phyloP scores from a whole-genome alignment of 768 basidiomycete genomes.

The Mycena metata region DNA sequence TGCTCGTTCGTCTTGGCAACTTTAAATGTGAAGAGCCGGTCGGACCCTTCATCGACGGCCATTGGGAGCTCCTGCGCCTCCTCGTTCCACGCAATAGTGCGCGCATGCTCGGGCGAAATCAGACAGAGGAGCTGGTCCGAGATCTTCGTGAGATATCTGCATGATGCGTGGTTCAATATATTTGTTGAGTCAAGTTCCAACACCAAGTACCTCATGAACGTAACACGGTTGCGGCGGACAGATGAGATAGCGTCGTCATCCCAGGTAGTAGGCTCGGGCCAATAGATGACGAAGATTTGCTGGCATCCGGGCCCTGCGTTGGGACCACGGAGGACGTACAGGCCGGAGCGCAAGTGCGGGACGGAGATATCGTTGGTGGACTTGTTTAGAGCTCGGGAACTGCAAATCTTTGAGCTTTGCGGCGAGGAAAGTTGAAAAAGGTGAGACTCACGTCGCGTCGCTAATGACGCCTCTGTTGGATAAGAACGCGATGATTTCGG shows the following conservation, averaged over 20 bases:
- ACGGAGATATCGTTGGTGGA: conserved; percentile 37
- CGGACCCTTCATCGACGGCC: conserved; percentile 56
- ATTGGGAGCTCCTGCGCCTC: conserved; percentile 43
- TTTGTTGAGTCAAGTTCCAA: background rate
- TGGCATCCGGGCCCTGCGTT: conserved; percentile 29
- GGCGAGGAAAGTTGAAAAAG: background rate
- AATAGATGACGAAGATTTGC: conserved; percentile 65
- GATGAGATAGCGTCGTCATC: conserved; percentile 60
- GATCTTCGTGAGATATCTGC: conserved; percentile 72
- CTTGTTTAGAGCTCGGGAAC: conserved; percentile 23
- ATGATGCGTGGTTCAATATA: conserved; percentile 7
- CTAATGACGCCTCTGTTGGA: conserved; percentile 52
- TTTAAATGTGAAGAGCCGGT: conserved; percentile 66
- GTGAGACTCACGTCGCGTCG: conserved; percentile 53
- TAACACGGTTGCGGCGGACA: conserved; percentile 65
- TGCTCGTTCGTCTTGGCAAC: conserved; percentile 70
- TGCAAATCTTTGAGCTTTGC: conserved; percentile 15
- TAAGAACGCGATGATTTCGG: conserved; percentile 63
- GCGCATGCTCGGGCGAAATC: conserved; percentile 62
- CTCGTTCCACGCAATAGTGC: conserved; percentile 59
- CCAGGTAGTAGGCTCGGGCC: conserved; percentile 76
- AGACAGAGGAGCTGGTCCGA: conserved; percentile 68
- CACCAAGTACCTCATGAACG: conserved; percentile 68
- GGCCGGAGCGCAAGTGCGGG: conserved; percentile 60
- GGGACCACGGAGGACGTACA: conserved; percentile 57